A percentile compares a stretch with the other conserved stretches of the same genome.
phyloP scores from a whole-genome alignment of 441 rosid species.

The Hura crepitans region DNA sequence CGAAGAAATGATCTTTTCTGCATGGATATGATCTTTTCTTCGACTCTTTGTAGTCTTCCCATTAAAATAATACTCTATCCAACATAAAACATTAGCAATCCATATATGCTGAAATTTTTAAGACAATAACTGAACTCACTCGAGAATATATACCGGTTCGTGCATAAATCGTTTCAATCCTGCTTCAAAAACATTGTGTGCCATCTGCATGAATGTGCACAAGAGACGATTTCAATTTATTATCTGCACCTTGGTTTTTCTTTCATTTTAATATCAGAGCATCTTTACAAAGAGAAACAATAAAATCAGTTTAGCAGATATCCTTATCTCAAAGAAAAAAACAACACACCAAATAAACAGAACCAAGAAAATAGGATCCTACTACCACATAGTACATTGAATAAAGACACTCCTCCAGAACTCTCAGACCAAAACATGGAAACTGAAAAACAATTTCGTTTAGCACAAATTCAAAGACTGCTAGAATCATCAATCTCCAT shows the following conservation, averaged over 20 bases:
- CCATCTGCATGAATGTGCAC: conserved; percentile 51
- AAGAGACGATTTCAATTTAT: conserved; percentile 11
- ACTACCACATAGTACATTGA: neutral
- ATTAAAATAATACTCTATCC: neutral
- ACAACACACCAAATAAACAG: neutral
- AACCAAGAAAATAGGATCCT: neutral
- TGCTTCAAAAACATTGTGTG: conserved; percentile 91
- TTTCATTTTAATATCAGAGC: neutral
- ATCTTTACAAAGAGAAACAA: neutral
- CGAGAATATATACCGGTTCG: conserved; percentile 88
- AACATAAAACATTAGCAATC: neutral
- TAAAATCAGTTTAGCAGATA: neutral
- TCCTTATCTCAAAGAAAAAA: neutral
- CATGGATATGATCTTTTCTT: neutral
- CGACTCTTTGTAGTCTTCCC: neutral
- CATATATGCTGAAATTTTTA: neutral
- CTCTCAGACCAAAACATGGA: neutral
- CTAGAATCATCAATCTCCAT: conserved; percentile 1
- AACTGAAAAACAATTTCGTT: neutral
- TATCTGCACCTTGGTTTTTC: neutral
- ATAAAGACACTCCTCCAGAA: neutral
- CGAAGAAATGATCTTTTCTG: neutral
- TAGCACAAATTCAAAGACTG: conserved; percentile 10
- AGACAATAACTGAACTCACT: conserved; percentile 47
- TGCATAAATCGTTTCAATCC: conserved; percentile 90